Conservation (phyloP, 2,329 filamentous ascomycete genomes). For the Penicillium expansum region DNA sequence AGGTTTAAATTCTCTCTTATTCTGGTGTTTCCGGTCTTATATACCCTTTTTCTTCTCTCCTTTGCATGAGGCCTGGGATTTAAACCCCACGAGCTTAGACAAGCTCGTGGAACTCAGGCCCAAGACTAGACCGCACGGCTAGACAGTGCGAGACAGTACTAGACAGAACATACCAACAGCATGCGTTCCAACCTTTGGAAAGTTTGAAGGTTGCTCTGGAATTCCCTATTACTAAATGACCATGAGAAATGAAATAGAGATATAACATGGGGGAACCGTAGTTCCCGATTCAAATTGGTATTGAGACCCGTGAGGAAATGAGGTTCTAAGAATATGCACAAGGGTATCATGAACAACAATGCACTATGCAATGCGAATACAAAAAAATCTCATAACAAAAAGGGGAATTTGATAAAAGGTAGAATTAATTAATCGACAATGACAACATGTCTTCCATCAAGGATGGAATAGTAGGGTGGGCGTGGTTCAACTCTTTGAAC, state of each 20-base stretch:
- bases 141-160: background rate
- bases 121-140: background rate
- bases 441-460: slow-evolving; percentile 25
- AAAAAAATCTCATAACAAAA: slow-evolving; percentile 2
- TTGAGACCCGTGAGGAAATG: slow-evolving; percentile 3
- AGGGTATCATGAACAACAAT: slow-evolving; percentile 26
- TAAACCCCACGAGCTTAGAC: background rate
- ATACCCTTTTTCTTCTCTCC: background rate
- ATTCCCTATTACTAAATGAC: background rate
- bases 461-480: slow-evolving; percentile 16
- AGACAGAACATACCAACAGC: slow-evolving; percentile 2
- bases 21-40: background rate
- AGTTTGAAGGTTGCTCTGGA: background rate
- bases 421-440: slow-evolving; percentile 28
- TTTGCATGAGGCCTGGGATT: background rate
- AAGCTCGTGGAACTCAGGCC: background rate
- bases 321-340: slow-evolving; percentile 17
- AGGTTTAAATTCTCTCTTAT: slow-evolving; percentile 28
- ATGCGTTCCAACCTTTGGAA: background rate
- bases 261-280: background rate
- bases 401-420: background rate
- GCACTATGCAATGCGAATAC: slow-evolving; percentile 4
- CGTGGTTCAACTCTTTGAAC: slow-evolving; percentile 23
- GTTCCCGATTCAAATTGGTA: background rate
- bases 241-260: background rate